These are phyloP conservation scores for Arthrinium puccinioides DNA, from an alignment of 2,329 filamentous ascomycete species.

Conservation along the genomic window DNA sequence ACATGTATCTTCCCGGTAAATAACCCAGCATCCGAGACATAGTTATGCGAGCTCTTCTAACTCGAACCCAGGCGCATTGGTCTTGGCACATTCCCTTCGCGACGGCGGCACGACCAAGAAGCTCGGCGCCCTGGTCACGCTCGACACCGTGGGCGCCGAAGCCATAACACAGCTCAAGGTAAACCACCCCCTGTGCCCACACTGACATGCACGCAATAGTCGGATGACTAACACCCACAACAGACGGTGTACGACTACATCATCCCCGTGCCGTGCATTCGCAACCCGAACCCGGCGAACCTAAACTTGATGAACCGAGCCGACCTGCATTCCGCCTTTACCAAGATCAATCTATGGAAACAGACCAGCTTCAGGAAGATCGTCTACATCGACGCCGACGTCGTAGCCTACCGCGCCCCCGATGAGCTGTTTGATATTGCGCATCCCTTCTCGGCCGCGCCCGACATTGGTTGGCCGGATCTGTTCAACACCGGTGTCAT, in stretches of 20 bases:
- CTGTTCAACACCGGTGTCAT: conserved; percentile 98
- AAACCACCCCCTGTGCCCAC: conserved; percentile 15
- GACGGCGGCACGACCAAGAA: conserved; percentile 84
- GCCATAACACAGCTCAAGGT: conserved; percentile 77
- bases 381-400: conserved; percentile 90
- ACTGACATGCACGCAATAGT: conserved; percentile 1
- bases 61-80: conserved; percentile 64
- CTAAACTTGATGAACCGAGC: conserved; percentile 85
- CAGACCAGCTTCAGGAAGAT: conserved; percentile 85
- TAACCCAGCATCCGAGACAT: conserved; percentile 10
- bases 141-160: conserved; percentile 67
- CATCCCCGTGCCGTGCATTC: conserved; percentile 74
- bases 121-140: conserved; percentile 75
- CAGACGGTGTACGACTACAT: conserved; percentile 83
- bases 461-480: conserved; percentile 97
- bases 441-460: conserved; percentile 62
- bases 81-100: conserved; percentile 88
- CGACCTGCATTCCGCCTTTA: conserved; percentile 88
- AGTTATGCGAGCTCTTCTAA: conserved; percentile 10
- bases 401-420: conserved; percentile 82
- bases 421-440: conserved; percentile 79
- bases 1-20: conserved; percentile 86
- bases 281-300: conserved; percentile 71
- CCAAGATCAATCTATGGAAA: conserved; percentile 92
- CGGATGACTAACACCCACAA: conserved; percentile 13